A percentile compares a stretch with the other conserved stretches of the same genome.
Evolutionary conservation across 768 basidiomycete species (phyloP).

Genomic region (Auriscalpium orientale): DNA sequence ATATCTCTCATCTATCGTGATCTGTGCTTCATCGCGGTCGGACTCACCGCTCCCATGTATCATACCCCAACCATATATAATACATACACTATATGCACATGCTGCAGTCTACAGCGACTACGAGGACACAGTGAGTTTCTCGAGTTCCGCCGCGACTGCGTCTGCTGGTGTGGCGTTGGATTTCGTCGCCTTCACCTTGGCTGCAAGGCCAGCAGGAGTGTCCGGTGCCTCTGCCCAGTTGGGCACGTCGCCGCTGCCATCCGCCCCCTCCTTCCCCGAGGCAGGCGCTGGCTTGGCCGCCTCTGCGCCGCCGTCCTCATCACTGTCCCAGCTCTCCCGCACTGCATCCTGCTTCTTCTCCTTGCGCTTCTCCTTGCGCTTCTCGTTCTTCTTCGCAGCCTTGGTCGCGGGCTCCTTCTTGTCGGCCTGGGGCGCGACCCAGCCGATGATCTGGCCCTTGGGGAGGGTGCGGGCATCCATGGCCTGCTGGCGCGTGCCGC

Average conservation of each 20-base stretch:
- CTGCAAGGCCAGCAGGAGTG: not conserved
- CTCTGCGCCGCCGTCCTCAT: conserved; percentile 40
- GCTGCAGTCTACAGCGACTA: not conserved
- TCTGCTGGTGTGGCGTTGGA: conserved; percentile 22
- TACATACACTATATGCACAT: too few species aligned
- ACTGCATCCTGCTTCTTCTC: conserved; percentile 57
- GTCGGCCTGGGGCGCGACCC: conserved; percentile 53
- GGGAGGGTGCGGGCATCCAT: conserved; percentile 58
- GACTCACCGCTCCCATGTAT: not conserved
- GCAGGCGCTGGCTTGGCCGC: not conserved
- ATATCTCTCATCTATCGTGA: not conserved
- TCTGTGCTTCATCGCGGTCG: not conserved
- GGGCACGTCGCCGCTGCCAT: conserved; percentile 15
- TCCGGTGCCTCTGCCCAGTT: not conserved
- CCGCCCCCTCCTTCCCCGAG: not conserved
- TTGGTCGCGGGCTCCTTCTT: conserved; percentile 30
- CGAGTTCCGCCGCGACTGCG: conserved; percentile 42
- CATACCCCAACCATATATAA: not conserved
- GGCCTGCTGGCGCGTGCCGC: conserved; percentile 67
- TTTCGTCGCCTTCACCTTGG: conserved; percentile 8
- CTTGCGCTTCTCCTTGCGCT: conserved; percentile 72
- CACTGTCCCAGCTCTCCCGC: conserved; percentile 77
- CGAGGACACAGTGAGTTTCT: conserved; percentile 43
- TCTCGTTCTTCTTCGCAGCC: conserved; percentile 69
- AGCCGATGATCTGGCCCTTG: conserved; percentile 79